A percentile compares a stretch with the other conserved stretches of the same genome.
phyloP scores from a whole-genome alignment of 495 filamentous ascomycete species.

The Xylaria telfairii region DNA sequence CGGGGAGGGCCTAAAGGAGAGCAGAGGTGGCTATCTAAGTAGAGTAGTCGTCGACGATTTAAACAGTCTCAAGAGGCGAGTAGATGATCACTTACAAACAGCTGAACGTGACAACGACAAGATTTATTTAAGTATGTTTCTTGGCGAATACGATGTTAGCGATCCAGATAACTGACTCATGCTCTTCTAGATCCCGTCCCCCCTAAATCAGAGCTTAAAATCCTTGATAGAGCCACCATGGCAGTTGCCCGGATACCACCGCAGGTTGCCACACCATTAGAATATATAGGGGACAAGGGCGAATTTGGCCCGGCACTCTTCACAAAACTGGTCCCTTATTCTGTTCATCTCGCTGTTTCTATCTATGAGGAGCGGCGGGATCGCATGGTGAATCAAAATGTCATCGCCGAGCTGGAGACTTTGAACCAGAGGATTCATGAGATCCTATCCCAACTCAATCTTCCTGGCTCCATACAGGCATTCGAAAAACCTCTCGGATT shows the following conservation, averaged over 20 bases:
- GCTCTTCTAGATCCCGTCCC: slow-evolving; percentile 69
- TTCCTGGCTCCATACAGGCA: slow-evolving; percentile 92
- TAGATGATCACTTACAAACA: slow-evolving; percentile 85
- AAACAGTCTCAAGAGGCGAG: slow-evolving; percentile 78
- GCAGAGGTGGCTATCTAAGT: slow-evolving; percentile 74
- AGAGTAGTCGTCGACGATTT: slow-evolving; percentile 83
- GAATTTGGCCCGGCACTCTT: slow-evolving; percentile 86
- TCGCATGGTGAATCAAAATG: slow-evolving; percentile 80
- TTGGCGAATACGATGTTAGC: not conserved
- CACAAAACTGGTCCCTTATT: slow-evolving; percentile 90
- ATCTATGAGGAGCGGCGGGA: slow-evolving; percentile 95
- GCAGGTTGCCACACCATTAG: slow-evolving; percentile 80
- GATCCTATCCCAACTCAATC: slow-evolving; percentile 79
- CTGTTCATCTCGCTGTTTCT: slow-evolving; percentile 91
- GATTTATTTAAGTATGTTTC: slow-evolving; percentile 74
- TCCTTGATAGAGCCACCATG: slow-evolving; percentile 88
- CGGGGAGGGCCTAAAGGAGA: slow-evolving; percentile 86
- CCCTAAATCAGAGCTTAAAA: slow-evolving; percentile 84
- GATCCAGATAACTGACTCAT: slow-evolving; percentile 24
- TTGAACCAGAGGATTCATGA: slow-evolving; percentile 83
- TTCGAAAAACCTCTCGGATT: slow-evolving; percentile 93
- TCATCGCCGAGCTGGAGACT: slow-evolving; percentile 83
- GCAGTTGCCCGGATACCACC: slow-evolving; percentile 79
- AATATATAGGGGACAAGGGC: slow-evolving; percentile 77
- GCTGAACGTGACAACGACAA: slow-evolving; percentile 97